A percentile compares a stretch with the other conserved stretches of the same genome.
These are phyloP conservation scores for Clohesyomyces aquaticus DNA, from an alignment of 495 filamentous ascomycete species.

Conservation along the genomic window DNA sequence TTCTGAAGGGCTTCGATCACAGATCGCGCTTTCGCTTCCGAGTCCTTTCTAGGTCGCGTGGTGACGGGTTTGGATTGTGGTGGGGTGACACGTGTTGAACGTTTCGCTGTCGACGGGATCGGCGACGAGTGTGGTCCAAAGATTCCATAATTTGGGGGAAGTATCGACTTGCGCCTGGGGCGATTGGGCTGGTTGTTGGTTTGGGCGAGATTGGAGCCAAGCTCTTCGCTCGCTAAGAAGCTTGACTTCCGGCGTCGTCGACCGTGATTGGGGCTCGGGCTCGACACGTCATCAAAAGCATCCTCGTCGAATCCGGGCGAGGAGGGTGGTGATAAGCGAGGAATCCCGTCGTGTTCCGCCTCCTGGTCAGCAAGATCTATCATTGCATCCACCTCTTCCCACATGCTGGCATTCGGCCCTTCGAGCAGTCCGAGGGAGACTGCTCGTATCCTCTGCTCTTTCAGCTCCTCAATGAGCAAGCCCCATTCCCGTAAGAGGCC, in stretches of 20 bases:
- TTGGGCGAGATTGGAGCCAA: conserved; percentile 19
- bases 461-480: conserved; percentile 50
- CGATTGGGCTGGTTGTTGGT: conserved; percentile 20
- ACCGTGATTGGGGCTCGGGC: conserved; percentile 33
- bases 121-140: conserved; percentile 50
- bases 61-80: conserved; percentile 15
- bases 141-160: conserved; percentile 59
- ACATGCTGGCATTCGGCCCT: conserved; percentile 41
- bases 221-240: conserved; percentile 30
- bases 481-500: conserved; percentile 50
- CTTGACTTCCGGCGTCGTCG: conserved; percentile 32
- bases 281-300: conserved; percentile 45
- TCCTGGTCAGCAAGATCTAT: conserved; percentile 52
- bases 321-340: conserved; percentile 45
- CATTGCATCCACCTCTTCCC: conserved; percentile 52
- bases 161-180: conserved; percentile 37
- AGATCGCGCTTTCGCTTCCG: conserved; percentile 68
- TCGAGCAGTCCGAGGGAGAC: conserved; percentile 43
- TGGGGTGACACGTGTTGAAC: conserved; percentile 6
- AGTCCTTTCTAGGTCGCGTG: conserved; percentile 52
- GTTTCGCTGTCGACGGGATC: conserved; percentile 13
- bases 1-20: conserved; percentile 85
- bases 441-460: conserved; percentile 47
- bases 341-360: conserved; percentile 42
- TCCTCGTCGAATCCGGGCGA: conserved; percentile 48